Evolutionary conservation across 345 rosid genomes (phyloP).

Genomic region (Trapa bicornis): DNA sequence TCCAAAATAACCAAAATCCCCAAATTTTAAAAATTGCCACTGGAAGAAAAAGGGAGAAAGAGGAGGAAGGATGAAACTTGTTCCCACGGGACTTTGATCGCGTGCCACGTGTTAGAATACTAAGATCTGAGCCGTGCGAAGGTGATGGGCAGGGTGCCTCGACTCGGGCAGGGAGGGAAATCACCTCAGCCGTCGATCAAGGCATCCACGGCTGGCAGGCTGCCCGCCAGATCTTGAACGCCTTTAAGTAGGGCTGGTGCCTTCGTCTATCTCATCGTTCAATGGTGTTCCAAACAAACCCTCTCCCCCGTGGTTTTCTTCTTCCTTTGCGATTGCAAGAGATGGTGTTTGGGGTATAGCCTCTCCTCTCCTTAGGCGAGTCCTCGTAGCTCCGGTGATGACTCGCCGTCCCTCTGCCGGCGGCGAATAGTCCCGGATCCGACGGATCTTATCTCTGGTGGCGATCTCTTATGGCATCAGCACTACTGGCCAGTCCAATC

Average conservation of each 20-base stretch:
- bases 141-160: neutral
- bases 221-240: constrained; percentile 28
- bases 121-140: constrained; percentile 12
- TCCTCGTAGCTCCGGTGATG: constrained; percentile 1
- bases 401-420: constrained; percentile 7
- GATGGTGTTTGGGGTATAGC: constrained; percentile 4
- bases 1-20: neutral
- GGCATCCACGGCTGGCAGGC: constrained; percentile 16
- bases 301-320: constrained; percentile 1
- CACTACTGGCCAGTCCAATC: constrained; percentile 24
- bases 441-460: constrained; percentile 3
- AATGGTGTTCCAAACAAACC: constrained; percentile 9
- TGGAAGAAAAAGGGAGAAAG: neutral
- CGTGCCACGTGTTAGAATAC: neutral
- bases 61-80: too few species aligned
- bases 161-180: constrained; percentile 12
- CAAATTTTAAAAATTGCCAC: constrained; percentile 11
- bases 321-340: neutral
- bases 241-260: constrained; percentile 25
- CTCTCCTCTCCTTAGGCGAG: neutral
- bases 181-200: constrained; percentile 15
- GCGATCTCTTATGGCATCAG: constrained; percentile 22
- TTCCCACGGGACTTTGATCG: too few species aligned
- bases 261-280: constrained; percentile 11
- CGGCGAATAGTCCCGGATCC: constrained; percentile 10